Evolutionary conservation across 208 protist species (phyloP).

Genomic region (Trypanosoma boissoni): DNA sequence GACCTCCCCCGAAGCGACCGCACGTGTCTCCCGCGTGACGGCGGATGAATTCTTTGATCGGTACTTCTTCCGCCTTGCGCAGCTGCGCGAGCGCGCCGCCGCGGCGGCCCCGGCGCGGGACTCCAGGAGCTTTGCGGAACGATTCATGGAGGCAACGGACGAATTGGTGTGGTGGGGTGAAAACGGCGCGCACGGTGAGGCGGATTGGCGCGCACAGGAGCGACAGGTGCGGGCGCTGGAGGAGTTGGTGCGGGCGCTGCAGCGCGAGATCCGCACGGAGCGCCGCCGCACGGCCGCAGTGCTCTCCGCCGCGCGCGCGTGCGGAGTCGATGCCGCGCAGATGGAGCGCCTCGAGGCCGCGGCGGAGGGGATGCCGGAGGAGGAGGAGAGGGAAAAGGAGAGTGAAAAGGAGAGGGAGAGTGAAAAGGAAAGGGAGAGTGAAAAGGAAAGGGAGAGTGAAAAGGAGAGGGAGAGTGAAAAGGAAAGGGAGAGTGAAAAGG

Average conservation of each 20-base stretch:
- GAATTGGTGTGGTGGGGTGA: slow-evolving; percentile 21
- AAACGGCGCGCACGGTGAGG: background rate
- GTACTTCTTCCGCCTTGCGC: slow-evolving; percentile 82
- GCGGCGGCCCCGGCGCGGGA: background rate
- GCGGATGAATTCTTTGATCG: slow-evolving; percentile 82
- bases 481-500: background rate
- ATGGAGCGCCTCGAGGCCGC: background rate
- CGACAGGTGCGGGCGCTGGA: slow-evolving; percentile 41
- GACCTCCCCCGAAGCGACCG: no score
- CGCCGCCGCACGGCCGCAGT: slow-evolving; percentile 31
- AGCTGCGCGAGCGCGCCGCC: slow-evolving; percentile 45
- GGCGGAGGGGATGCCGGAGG: background rate
- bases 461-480: background rate
- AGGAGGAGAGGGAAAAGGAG: background rate
- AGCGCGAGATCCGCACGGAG: slow-evolving; percentile 50
- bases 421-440: background rate
- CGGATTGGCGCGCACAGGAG: slow-evolving; percentile 17
- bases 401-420: background rate
- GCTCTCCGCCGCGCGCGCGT: background rate
- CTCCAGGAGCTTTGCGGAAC: slow-evolving; percentile 12
- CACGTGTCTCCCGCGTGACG: slow-evolving; percentile 19
- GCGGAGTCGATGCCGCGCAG: slow-evolving; percentile 12
- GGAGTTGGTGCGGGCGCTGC: slow-evolving; percentile 50
- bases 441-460: background rate
- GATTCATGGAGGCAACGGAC: slow-evolving; percentile 19